Evolutionary conservation across 805 yeast genomes (phyloP), one percentile per base, ranked within the genome.

Genomic region (Cyberlindnera subsufficiens): DNA sequence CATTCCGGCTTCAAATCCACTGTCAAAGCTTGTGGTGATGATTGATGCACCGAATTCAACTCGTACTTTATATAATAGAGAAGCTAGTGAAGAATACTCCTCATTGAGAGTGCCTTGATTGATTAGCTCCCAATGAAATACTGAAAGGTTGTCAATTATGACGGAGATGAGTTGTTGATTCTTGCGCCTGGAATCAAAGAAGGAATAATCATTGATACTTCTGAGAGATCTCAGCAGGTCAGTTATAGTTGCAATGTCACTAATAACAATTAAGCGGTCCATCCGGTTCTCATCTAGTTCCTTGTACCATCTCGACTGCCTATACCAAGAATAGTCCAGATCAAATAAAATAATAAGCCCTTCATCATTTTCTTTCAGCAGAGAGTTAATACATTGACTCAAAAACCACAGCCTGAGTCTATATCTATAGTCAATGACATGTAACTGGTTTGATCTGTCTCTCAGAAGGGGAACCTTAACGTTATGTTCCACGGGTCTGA

Each of bases 91-190:
- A 3, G 19, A 31, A 30, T 30, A 43, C 27, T 46, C 47, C 16
- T 39, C 32, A 11, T 10, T 16, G 3, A 33, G 15, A 5, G 37
- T 38, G 4, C 29, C 38, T 11, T 32, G 29, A 3, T 13, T n/a
- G 22, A 6, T n/a, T 18, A 39, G 5, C 15, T 32, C 29, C 40
- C 37, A 31, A 30, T 38, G 30, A 33, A 31, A 31, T 6, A 32
- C 34, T 15, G 53, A 49, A 5, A 49, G 30, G 34, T 44, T 44
- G n/a, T 46, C 48, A 6, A 49, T 34, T 32, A 48, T 37, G 17
- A 45, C 30, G 7, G 15, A n/a, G 5, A 16, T 7, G 17, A 39
- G 25, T n/a, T 9, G 31, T 9, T 32, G 36, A 7, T 39, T 30
- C 14, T 13, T 19, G 29, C 13, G 29, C n/a, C 16, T 13, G 11